Evolutionary conservation across 2,329 filamentous ascomycete genomes (phyloP), one percentile per base, ranked within the genome.

Genomic region (Colletotrichum spinosum): DNA sequence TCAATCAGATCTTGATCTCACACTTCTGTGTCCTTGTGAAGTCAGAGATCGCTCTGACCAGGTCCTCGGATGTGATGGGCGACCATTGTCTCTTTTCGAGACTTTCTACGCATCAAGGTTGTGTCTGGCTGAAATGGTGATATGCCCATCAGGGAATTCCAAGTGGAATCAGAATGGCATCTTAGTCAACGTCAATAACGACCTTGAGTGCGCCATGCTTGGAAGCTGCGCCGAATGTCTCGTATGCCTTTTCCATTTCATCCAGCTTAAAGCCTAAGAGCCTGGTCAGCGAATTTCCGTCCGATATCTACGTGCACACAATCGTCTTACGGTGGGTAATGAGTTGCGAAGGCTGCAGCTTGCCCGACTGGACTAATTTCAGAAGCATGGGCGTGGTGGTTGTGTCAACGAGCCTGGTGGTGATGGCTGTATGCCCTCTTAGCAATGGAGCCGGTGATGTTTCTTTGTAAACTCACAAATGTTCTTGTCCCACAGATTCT

Each of bases 401-500:
- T 0, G 81, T 79, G 68, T 85, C 81, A 4, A 85, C 81, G 1
- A 85, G 73, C 11, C 78, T 72, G 1, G 81, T 84, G 0, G 81
- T 84, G 55, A 85, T 82, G 37, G 75, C 79, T 80, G 8, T 2
- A 7, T 8, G 25, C 6, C 38, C 8, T 8, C 39, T 70, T 38
- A 67, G 49, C 25, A 11, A n/a, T 35, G 13, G 6, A 8, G n/a
- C 10, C 2, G 13, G 42, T 10, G 9, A 0, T 13, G 10, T 9
- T 2, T 11, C 7, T 41, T 2, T 11, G 2, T 0, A 34, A 1
- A 77, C 80, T 74, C 67, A 83, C 81, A 75, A 51, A 87, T 83
- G 68, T 87, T 87, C 65, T 79, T 79, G 61, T 80, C 76, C 86
- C 86, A 88, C 6, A 88, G 75, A 51, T 77, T 79, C 59, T 88